Evolutionary conservation across 2,329 filamentous ascomycete species (phyloP), one percentile per base, ranked within the genome.

Genomic region (Colletotrichum agaves): DNA sequence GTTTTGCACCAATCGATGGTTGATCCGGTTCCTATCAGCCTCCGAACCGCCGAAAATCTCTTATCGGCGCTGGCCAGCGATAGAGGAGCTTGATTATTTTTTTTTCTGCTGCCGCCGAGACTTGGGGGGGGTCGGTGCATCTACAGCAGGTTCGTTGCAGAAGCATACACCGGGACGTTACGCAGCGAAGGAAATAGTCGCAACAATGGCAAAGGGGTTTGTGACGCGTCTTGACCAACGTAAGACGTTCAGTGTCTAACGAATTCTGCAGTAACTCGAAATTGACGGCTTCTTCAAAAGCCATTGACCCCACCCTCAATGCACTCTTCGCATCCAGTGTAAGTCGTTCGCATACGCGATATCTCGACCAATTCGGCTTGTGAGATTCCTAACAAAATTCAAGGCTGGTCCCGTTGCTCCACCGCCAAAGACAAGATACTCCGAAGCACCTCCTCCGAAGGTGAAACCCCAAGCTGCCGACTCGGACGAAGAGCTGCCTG

Each of bases 241-340:
- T 10, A 5, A 33, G 31, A 4, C 13, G 13, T 15, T 2, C 10
- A 11, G 37, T 23, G n/a, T 19, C 57, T 69, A 37, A 69, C 27
- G n/a, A 11, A 0, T 2, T 1, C 5, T 5, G 8, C 7, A 62
- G 37, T 33, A 67, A 58, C 27, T 49, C 41, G 65, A 57, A 74
- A 63, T 73, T 88, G 68, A 71, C 77, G 58, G 82, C 81, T 69
- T 79, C 83, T 39, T 79, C 81, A 63, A 87, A 87, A 77, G 83
- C 84, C 67, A 83, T 93, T 68, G 91, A 94, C 82, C 90, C 91
- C 76, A 81, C 84, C 63, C 82, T 94, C 72, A 85, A 90, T 74
- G 89, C 90, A 69, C 84, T 94, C 43, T 94, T 94, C 80, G 85
- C 90, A 64, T 83, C 85, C 64, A 93, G 91, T 83, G 91, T 93